Evolutionary conservation across 768 basidiomycete species (phyloP).

Genomic region (Strobilomyces confusus): DNA sequence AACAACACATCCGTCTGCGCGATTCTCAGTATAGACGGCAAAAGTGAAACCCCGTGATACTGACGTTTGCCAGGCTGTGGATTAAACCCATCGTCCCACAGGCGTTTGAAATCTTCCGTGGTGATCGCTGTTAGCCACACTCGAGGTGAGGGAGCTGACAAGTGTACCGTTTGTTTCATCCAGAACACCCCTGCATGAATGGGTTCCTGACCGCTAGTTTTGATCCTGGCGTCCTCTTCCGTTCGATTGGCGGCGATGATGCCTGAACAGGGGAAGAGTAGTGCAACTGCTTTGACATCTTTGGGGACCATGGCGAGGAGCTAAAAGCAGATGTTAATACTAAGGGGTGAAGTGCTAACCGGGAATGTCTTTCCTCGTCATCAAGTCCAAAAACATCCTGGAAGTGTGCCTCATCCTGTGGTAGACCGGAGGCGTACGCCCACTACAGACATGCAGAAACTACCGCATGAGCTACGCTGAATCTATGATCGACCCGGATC

Average conservation of each 20-base stretch:
- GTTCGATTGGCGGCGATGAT: constrained; percentile 46
- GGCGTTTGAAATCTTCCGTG: constrained; percentile 66
- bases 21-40: constrained; percentile 3
- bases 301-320: constrained; percentile 64
- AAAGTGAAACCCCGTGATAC: constrained; percentile 18
- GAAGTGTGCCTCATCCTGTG: constrained; percentile 47
- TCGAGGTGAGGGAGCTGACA: not conserved
- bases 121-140: not conserved
- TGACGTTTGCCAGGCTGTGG: constrained; percentile 78
- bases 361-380: constrained; percentile 43
- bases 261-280: constrained; percentile 76
- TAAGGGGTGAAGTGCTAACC: not conserved
- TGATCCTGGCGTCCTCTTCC: constrained; percentile 57
- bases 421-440: constrained; percentile 65
- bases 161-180: constrained; percentile 84
- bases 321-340: constrained; percentile 31
- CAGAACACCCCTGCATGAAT: constrained; percentile 70
- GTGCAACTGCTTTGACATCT: constrained; percentile 78
- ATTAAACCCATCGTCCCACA: constrained; percentile 87
- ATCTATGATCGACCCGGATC: not conserved
- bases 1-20: constrained; percentile 55
- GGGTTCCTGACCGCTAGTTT: constrained; percentile 39
- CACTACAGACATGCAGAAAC: constrained; percentile 40
- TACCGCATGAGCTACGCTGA: not conserved
- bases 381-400: constrained; percentile 75